Base-by-base conservation (phyloP, 768 basidiomycete species). In the Asterophora parasitica region DNA sequence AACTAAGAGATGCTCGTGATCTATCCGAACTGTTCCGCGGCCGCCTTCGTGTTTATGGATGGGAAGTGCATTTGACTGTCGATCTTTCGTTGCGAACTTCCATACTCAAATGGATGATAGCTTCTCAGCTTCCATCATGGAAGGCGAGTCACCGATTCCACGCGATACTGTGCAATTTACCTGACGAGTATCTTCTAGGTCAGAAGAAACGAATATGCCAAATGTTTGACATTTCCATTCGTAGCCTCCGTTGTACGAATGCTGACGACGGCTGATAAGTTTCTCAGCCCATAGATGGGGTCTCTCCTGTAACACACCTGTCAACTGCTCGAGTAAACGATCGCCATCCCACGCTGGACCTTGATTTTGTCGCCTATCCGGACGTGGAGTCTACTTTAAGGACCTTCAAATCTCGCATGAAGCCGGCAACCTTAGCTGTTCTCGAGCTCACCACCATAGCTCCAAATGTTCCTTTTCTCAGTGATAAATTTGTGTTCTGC, bases 1-100 rank as follows among this genome's bases (percentile, higher is more conserved):
- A 81, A 55, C 44, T 79, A 37, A 66, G 76, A 51, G 61, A 77
- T 49, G 60, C 68, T 12, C 44, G 57, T 44, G 70, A 75, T 50
- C 57, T 80, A 10, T 50, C 52, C 2, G 51, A 66, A 17, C 62
- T 81, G 28, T 51, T 78, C 38, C 58, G 50, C 26, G 60, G 63
- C 3, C 61, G 64, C 4, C 50, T 65, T 27, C 51, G 45, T 16
- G 62, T 68, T 5, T 64, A 75, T 45, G 72, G 70, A n/a, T 70
- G 71, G 63, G 58, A 52, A 5, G 49, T 79, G 36, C 37, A 45
- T 36, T 32, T 78, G 28, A 45, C 42, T n/a, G 37, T 69, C 2
- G 67, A 66, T 40, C 53, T 54, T 51, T 54, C 33, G 13, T 69
- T 65, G 64, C 65, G 65, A 59, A 50, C 66, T 28, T 57, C 61